phyloP scores from a whole-genome alignment of 1,284 basidiomycete genomes.

The Puccinia polysora region DNA sequence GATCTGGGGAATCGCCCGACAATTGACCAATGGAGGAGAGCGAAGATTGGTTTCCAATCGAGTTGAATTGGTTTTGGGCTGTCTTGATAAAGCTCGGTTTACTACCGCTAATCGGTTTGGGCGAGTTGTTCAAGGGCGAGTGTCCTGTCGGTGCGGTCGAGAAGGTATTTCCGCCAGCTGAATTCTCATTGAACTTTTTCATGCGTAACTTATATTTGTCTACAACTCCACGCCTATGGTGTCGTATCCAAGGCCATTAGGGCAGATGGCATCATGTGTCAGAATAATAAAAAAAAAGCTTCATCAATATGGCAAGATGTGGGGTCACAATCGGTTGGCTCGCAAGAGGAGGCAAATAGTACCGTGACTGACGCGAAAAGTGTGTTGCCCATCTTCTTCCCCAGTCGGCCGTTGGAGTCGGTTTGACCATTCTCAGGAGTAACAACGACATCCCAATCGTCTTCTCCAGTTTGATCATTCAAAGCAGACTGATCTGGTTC shows the following conservation, averaged over 20 bases:
- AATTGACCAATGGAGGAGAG: not conserved
- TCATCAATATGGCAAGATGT: slow-evolving; percentile 52
- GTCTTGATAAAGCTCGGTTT: slow-evolving; percentile 18
- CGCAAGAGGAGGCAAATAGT: slow-evolving; percentile 73
- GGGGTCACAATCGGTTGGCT: slow-evolving; percentile 63
- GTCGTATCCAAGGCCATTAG: not conserved
- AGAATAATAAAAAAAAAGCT: slow-evolving; percentile 59
- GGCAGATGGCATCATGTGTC: slow-evolving; percentile 1
- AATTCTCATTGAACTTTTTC: slow-evolving; percentile 25
- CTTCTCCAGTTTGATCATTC: slow-evolving; percentile 65
- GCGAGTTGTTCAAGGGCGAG: not conserved
- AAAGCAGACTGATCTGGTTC: slow-evolving; percentile 46
- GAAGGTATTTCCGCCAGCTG: not conserved
- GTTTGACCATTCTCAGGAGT: slow-evolving; percentile 62
- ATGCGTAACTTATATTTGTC: slow-evolving; percentile 37
- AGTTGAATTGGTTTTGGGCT: slow-evolving; percentile 5
- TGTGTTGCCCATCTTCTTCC: slow-evolving; percentile 62
- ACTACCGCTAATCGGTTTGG: not conserved
- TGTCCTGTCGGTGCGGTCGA: too few relatives aligned
- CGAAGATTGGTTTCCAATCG: slow-evolving; percentile 1
- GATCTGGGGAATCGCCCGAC: not conserved
- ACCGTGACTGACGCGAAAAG: slow-evolving; percentile 76
- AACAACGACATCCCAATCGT: slow-evolving; percentile 82
- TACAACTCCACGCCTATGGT: slow-evolving; percentile 15
- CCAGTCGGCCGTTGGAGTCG: slow-evolving; percentile 63